These are phyloP conservation scores for Ascochyta clinopodiicola DNA, from an alignment of 2,329 filamentous ascomycete species.

Conservation along the genomic window DNA sequence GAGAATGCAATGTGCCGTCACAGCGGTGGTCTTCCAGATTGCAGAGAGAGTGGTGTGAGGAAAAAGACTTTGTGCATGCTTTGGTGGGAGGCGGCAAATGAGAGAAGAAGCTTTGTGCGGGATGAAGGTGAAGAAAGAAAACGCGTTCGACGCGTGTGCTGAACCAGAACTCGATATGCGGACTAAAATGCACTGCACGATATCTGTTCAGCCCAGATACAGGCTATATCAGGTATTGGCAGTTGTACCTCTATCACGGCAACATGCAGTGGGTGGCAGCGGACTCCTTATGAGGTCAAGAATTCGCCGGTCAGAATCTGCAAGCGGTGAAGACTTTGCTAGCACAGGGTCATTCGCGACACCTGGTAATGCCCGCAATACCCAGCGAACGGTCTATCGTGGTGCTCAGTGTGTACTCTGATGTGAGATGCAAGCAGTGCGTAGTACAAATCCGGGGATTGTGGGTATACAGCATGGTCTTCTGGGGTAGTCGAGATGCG, in stretches of 20 bases:
- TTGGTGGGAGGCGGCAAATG: conserved; percentile 7
- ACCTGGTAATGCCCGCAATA: conserved; percentile 1
- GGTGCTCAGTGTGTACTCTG: neutral
- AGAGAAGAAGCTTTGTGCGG: neutral
- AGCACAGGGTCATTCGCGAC: conserved; percentile 7
- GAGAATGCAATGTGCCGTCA: conserved; percentile 22
- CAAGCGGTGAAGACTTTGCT: conserved; percentile 19
- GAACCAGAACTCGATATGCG: neutral
- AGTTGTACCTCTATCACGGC: neutral
- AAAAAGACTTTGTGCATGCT: conserved; percentile 19
- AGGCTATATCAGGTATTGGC: neutral
- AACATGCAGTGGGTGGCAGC: conserved; percentile 1
- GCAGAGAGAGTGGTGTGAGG: conserved; percentile 4
- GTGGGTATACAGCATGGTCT: conserved; percentile 1
- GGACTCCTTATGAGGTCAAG: conserved; percentile 15
- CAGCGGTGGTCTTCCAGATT: conserved; percentile 12
- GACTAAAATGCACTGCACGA: neutral
- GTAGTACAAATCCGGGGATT: conserved; percentile 15
- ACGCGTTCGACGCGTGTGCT: conserved; percentile 5
- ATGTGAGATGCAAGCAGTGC: conserved; percentile 17
- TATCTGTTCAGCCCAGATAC: neutral
- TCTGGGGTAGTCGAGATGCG: conserved; percentile 3
- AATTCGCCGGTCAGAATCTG: conserved; percentile 15
- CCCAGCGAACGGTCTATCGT: conserved; percentile 1
- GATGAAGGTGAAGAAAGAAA: conserved; percentile 7